phyloP scores from a whole-genome alignment of 257 asterid species.

The Jasminum sambac region DNA sequence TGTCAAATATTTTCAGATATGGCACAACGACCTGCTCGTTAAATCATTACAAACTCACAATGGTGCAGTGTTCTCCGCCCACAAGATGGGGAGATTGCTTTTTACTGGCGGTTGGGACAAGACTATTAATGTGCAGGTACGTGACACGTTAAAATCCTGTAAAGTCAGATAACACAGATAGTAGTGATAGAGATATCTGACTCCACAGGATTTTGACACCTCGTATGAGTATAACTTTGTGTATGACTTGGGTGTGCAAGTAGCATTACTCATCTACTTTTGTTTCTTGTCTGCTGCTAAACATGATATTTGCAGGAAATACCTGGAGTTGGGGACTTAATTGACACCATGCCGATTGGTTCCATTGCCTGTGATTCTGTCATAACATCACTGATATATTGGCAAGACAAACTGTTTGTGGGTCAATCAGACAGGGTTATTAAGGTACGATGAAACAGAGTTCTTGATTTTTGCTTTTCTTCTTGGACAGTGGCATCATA shows the following conservation, averaged over 20 bases:
- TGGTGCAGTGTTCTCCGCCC: slow-evolving; percentile 62
- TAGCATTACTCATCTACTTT: too few relatives aligned
- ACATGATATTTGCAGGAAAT: slow-evolving; percentile 46
- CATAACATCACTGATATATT: slow-evolving; percentile 53
- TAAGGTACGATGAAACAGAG: slow-evolving; percentile 42
- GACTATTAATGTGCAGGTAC: slow-evolving; percentile 65
- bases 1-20: slow-evolving; percentile 43
- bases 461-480: neutral
- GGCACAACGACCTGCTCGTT: slow-evolving; percentile 59
- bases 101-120: slow-evolving; percentile 89
- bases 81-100: slow-evolving; percentile 64
- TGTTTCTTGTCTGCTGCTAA: too few relatives aligned
- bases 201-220: too few relatives aligned
- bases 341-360: slow-evolving; percentile 48
- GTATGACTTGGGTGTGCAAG: too few relatives aligned
- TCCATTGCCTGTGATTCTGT: slow-evolving; percentile 58
- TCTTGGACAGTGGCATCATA: neutral
- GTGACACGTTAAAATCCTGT: too few relatives aligned
- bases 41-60: slow-evolving; percentile 54
- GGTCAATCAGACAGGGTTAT: slow-evolving; percentile 69
- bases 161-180: too few relatives aligned
- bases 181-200: too few relatives aligned
- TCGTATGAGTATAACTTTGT: too few relatives aligned
- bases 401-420: slow-evolving; percentile 68
- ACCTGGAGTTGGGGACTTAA: slow-evolving; percentile 40